Conservation (phyloP, 2,329 filamentous ascomycete genomes). For the Cladosporium sp. region DNA sequence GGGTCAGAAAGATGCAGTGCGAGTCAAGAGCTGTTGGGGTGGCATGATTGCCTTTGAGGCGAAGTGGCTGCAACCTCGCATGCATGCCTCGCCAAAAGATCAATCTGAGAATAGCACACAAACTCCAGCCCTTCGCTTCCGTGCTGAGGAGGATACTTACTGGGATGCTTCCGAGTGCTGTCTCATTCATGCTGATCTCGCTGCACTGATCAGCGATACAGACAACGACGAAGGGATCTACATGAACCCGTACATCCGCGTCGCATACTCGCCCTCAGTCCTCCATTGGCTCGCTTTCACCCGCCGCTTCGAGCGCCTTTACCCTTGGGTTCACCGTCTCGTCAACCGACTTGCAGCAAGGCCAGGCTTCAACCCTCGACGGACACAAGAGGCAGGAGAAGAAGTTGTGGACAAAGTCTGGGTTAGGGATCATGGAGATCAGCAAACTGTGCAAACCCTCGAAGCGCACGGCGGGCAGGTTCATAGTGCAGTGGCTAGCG, state of each 20-base stretch:
- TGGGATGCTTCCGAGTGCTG: constrained; percentile 49
- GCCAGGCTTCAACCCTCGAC: constrained; percentile 58
- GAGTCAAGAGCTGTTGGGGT: constrained; percentile 71
- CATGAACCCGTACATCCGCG: constrained; percentile 71
- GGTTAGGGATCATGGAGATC: constrained; percentile 38
- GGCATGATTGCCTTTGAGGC: constrained; percentile 69
- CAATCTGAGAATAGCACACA: constrained; percentile 15
- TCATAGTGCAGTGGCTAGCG: constrained; percentile 17
- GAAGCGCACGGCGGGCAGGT: background rate
- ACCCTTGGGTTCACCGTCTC: constrained; percentile 56
- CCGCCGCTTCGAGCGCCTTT: constrained; percentile 63
- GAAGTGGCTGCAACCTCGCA: constrained; percentile 49
- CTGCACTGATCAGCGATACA: constrained; percentile 18
- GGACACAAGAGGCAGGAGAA: constrained; percentile 56
- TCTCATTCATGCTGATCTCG: constrained; percentile 44
- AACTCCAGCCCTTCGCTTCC: constrained; percentile 36
- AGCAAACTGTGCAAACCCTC: background rate
- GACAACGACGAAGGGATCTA: constrained; percentile 51
- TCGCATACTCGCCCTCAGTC: constrained; percentile 59
- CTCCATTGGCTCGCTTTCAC: constrained; percentile 57
- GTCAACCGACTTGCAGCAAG: constrained; percentile 52
- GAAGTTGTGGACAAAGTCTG: constrained; percentile 50
- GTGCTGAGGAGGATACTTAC: constrained; percentile 39
- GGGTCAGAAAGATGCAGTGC: constrained; percentile 58
- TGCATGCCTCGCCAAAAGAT: background rate